These are phyloP conservation scores for Pilasporangium apinafurcum DNA, from an alignment of 352 stramenopile genomes.

Conservation along the genomic window DNA sequence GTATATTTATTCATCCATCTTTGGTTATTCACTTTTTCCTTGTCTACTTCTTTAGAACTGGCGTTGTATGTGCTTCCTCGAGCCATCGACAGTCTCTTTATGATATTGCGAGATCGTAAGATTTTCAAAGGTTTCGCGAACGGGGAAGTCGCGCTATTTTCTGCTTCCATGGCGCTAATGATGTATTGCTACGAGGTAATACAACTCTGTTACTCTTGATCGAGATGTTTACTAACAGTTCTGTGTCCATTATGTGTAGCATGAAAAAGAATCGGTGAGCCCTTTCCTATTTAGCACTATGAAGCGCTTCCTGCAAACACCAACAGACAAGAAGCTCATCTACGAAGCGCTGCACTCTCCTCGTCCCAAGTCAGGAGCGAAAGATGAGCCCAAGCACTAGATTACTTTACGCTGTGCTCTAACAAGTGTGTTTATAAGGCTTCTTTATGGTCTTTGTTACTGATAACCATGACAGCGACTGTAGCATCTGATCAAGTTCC, in stretches of 20 bases:
- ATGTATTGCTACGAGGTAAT: conserved; percentile 86
- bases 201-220: not conserved
- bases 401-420: conserved; percentile 4
- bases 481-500: conserved; percentile 6
- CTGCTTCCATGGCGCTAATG: conserved; percentile 70
- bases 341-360: no score
- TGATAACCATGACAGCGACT: no score
- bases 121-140: conserved; percentile 62
- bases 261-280: conserved; percentile 62
- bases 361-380: no score
- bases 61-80: conserved; percentile 74
- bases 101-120: conserved; percentile 66
- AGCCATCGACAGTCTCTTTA: conserved; percentile 67
- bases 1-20: not conserved
- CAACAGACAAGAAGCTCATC: conserved; percentile 63
- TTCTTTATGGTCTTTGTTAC: no score
- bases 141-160: conserved; percentile 72
- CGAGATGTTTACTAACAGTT: not conserved
- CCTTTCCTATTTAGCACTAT: conserved; percentile 60
- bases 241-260: conserved; percentile 12
- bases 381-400: no score
- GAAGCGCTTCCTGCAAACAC: conserved; percentile 71
- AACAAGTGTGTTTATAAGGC: no score
- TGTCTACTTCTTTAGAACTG: conserved; percentile 32
- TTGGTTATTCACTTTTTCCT: not conserved